A percentile compares a stretch with the other conserved stretches of the same genome.
phyloP scores from a whole-genome alignment of 441 rosid species.

The Adansonia madagascariensis region DNA sequence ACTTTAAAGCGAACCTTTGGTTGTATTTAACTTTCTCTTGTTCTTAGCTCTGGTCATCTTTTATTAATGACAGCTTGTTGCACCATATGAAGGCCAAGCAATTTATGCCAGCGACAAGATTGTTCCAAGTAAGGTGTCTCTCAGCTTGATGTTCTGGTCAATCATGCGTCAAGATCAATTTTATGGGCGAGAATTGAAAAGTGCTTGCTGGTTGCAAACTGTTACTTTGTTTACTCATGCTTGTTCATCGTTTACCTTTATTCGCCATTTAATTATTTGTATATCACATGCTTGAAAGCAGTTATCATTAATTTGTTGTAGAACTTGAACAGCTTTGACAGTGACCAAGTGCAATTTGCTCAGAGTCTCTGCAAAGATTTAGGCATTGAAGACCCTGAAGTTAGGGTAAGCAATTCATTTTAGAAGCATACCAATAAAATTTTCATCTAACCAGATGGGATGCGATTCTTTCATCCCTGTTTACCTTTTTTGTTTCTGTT shows the following conservation, averaged over 20 bases:
- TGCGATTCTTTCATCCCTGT: neutral
- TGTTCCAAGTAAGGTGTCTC: slow-evolving; percentile 76
- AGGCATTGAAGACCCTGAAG: slow-evolving; percentile 87
- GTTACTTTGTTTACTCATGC: neutral
- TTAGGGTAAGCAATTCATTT: slow-evolving; percentile 59
- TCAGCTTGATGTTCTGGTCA: slow-evolving; percentile 90
- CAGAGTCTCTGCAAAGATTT: slow-evolving; percentile 80
- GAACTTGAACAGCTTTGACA: slow-evolving; percentile 88
- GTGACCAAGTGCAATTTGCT: slow-evolving; percentile 91
- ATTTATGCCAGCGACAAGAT: slow-evolving; percentile 87
- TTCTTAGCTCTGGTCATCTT: neutral
- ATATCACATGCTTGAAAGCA: neutral
- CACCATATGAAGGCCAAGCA: slow-evolving; percentile 87
- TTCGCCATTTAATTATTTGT: neutral
- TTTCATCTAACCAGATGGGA: neutral
- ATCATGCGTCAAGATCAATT: slow-evolving; percentile 86
- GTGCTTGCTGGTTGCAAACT: too few species aligned
- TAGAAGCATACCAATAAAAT: neutral
- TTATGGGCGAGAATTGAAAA: slow-evolving; percentile 63
- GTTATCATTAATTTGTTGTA: slow-evolving; percentile 31
- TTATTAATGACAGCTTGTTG: slow-evolving; percentile 69
- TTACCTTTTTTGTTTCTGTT: neutral
- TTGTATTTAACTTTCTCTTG: neutral
- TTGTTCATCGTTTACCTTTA: slow-evolving; percentile 9
- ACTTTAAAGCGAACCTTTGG: neutral